These are phyloP conservation scores for Sungouiella thailandica DNA, from an alignment of 805 yeast species.

Conservation along the genomic window DNA sequence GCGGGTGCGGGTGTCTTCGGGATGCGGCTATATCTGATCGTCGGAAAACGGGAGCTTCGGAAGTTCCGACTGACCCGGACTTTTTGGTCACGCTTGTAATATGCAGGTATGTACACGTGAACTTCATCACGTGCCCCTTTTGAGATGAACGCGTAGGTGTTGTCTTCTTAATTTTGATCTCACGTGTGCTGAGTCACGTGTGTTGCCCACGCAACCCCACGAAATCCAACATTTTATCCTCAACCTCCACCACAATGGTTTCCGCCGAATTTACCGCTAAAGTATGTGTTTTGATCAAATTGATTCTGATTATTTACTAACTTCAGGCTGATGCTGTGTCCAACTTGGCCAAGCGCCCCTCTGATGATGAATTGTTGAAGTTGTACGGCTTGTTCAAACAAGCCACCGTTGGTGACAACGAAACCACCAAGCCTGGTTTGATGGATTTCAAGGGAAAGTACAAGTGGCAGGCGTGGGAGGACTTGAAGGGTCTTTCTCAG, in stretches of 20 bases:
- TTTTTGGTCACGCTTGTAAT: too few species aligned
- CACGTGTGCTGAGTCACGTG: too few species aligned
- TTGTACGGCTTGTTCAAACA: conserved; percentile 94
- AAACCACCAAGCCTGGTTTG: conserved; percentile 80
- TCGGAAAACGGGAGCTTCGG: too few species aligned
- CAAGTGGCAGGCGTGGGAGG: conserved; percentile 98
- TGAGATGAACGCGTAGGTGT: too few species aligned
- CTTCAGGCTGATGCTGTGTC: conserved; percentile 77
- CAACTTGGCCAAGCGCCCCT: conserved; percentile 69
- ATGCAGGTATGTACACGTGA: too few species aligned
- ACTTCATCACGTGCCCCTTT: too few species aligned
- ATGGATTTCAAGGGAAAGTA: conserved; percentile 93
- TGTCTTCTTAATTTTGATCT: too few species aligned
- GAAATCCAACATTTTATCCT: too few species aligned
- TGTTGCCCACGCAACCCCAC: too few species aligned
- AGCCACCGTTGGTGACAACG: conserved; percentile 94
- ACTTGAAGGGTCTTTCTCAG: conserved; percentile 76
- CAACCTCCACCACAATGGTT: conserved; percentile 20
- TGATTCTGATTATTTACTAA: conserved; percentile 2
- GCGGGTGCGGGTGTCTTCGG: too few species aligned
- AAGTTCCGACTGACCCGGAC: too few species aligned
- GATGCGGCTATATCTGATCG: too few species aligned
- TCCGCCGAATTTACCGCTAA: conserved; percentile 26
- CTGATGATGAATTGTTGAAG: conserved; percentile 79
- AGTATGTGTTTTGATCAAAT: conserved; percentile 13